Base-by-base conservation (phyloP, 1,284 basidiomycete species). In the Ustilago shanxiensis region DNA sequence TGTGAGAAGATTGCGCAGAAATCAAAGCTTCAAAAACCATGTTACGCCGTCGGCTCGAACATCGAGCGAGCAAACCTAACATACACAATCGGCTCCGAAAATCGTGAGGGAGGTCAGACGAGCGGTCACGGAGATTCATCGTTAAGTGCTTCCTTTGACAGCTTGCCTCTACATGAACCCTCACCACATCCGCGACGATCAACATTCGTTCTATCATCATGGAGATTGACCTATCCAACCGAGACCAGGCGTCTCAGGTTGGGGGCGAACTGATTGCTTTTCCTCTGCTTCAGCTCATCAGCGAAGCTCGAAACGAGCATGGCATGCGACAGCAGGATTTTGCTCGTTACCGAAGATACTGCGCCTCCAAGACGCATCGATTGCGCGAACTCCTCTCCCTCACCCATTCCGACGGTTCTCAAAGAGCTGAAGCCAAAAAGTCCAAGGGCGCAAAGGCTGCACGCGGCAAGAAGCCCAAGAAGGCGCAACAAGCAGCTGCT, bases 321-420 rank as follows among this genome's bases (percentile, higher is more conserved):
- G 95, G 95, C 24, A 88, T 96, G 78, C 91, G 95, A 69, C 95
- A 94, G 84, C 93, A 92, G 83, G 95, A 98, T 86, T 92, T 91
- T 86, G 88, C 89, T 76, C 91, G 94, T 65, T 95, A 95, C 87
- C 89, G 93, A 92, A 93, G 79, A 61, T 95, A 95, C 83, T 97
- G 95, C 85, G 90, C 93, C 16, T 94, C 94, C 86, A 91, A 94
- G 84, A 92, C 94, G 0, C 94, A 96, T 87, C 92, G 94, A 51
- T 88, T 97, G 55, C 91, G 95, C 70, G 92, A 92, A 41, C 89
- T 91, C 1, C 89, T 95, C 60, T 93, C 93, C 83, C 90, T 92
- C 86, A 95, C 93, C 13, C 93, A 95, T 44, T 53, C 68, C n/a
- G 80, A 83, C 37, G 66, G 53, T 24, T 39, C 47, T 18, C 75